Evolutionary conservation across 2,329 filamentous ascomycete genomes (phyloP).

Genomic region (Stachybotrys chartarum): DNA sequence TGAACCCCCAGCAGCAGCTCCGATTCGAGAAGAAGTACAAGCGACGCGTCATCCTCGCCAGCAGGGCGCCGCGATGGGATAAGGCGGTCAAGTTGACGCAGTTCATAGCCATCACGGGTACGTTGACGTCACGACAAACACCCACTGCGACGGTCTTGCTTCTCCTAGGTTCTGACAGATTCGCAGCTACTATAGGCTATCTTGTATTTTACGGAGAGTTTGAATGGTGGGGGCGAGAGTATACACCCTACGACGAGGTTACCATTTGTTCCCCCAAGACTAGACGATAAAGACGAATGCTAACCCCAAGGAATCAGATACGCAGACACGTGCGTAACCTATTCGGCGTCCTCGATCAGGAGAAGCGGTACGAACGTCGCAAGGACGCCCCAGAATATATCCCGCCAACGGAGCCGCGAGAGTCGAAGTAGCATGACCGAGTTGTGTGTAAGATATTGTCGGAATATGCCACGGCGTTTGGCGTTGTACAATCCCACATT

Average conservation of each 20-base stretch:
- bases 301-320: slow-evolving; percentile 17
- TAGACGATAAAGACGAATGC: background rate
- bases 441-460: slow-evolving; percentile 16
- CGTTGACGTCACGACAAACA: slow-evolving; percentile 10
- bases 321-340: slow-evolving; percentile 27
- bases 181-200: slow-evolving; percentile 27
- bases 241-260: slow-evolving; percentile 35
- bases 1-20: slow-evolving; percentile 67
- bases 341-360: slow-evolving; percentile 32
- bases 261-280: background rate
- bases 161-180: background rate
- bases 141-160: background rate
- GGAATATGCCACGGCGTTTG: slow-evolving; percentile 10
- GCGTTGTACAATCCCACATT: background rate
- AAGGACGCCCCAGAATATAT: slow-evolving; percentile 26
- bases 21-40: slow-evolving; percentile 74
- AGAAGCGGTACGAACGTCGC: slow-evolving; percentile 34
- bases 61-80: slow-evolving; percentile 55
- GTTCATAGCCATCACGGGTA: slow-evolving; percentile 50
- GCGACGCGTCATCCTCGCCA: slow-evolving; percentile 56
- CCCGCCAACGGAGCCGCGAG: slow-evolving; percentile 14
- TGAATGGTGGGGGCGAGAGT: slow-evolving; percentile 34
- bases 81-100: slow-evolving; percentile 60
- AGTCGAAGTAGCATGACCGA: slow-evolving; percentile 15
- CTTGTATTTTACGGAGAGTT: slow-evolving; percentile 35